These are phyloP conservation scores for Phytophthora constricta DNA, from an alignment of 352 stramenopile species.

Conservation along the genomic window DNA sequence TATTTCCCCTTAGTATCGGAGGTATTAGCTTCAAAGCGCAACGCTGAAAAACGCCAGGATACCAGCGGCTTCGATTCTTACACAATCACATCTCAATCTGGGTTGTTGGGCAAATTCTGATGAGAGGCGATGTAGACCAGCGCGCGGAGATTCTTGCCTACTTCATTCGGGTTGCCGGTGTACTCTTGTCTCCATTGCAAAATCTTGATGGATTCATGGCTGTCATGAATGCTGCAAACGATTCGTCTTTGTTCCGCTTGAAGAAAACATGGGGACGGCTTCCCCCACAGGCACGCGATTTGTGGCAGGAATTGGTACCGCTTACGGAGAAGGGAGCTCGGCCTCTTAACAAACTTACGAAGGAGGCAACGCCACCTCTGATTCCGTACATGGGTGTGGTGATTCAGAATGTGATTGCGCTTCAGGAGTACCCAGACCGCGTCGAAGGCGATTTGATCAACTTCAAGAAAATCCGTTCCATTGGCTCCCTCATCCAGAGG, in stretches of 20 bases:
- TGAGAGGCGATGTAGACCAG: constrained; percentile 78
- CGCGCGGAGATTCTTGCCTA: constrained; percentile 81
- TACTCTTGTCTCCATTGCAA: constrained; percentile 77
- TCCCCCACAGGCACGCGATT: constrained; percentile 66
- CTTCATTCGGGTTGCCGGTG: constrained; percentile 85
- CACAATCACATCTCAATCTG: constrained; percentile 90
- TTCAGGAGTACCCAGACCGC: constrained; percentile 84
- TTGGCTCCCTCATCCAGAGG: constrained; percentile 60
- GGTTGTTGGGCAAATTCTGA: constrained; percentile 85
- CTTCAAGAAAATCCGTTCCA: constrained; percentile 89
- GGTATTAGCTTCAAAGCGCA: constrained; percentile 76
- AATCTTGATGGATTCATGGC: constrained; percentile 92
- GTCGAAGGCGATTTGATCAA: constrained; percentile 85
- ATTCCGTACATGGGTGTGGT: constrained; percentile 89
- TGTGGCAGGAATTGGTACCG: constrained; percentile 87
- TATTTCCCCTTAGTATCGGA: constrained; percentile 80
- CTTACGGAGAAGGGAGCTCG: constrained; percentile 84
- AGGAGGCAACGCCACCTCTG: constrained; percentile 68
- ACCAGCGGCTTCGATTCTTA: constrained; percentile 80
- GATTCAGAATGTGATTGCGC: constrained; percentile 84
- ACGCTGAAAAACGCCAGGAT: constrained; percentile 82
- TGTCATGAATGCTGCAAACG: constrained; percentile 90
- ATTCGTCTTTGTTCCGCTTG: constrained; percentile 86
- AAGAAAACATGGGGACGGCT: constrained; percentile 89
- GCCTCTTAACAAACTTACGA: constrained; percentile 81